Percentiles rank a stretch among this genome's conserved stretches.
Evolutionary conservation across 345 rosid genomes (phyloP).

Genomic region (Moricandia moricandioides): DNA sequence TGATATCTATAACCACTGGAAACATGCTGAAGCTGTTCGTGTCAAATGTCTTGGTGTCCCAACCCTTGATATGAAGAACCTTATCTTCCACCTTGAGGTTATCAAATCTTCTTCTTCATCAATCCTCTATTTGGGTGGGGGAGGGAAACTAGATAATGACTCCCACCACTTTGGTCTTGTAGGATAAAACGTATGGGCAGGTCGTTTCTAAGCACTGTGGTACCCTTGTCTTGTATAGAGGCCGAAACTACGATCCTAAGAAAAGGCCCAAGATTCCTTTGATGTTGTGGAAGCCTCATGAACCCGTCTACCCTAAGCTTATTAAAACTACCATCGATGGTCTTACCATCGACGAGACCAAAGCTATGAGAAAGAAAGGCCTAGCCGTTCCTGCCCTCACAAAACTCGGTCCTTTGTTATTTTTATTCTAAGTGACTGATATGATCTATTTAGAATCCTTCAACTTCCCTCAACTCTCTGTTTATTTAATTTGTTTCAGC

Average conservation of each 20-base stretch:
- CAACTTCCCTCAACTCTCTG: neutral
- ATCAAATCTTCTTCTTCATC: neutral
- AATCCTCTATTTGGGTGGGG: too few relatives aligned
- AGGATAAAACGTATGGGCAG: slow-evolving; percentile 57
- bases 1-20: slow-evolving; percentile 86
- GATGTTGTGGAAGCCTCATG: slow-evolving; percentile 95
- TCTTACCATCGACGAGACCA: slow-evolving; percentile 74
- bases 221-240: slow-evolving; percentile 67
- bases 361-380: slow-evolving; percentile 82
- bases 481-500: slow-evolving; percentile 48
- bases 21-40: slow-evolving; percentile 72
- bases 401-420: slow-evolving; percentile 53
- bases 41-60: slow-evolving; percentile 86
- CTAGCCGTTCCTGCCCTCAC: slow-evolving; percentile 70
- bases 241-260: slow-evolving; percentile 73
- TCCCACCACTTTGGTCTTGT: neutral
- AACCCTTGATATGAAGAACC: slow-evolving; percentile 87
- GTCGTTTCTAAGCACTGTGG: slow-evolving; percentile 80
- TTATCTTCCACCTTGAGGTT: slow-evolving; percentile 65
- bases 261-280: slow-evolving; percentile 77
- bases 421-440: neutral
- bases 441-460: too few relatives aligned
- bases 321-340: slow-evolving; percentile 86
- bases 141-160: neutral
- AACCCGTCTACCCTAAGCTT: slow-evolving; percentile 81